Evolutionary conservation across 768 basidiomycete species (phyloP), one percentile per base, ranked within the genome.

Genomic region (Paxillus rubicundulus): DNA sequence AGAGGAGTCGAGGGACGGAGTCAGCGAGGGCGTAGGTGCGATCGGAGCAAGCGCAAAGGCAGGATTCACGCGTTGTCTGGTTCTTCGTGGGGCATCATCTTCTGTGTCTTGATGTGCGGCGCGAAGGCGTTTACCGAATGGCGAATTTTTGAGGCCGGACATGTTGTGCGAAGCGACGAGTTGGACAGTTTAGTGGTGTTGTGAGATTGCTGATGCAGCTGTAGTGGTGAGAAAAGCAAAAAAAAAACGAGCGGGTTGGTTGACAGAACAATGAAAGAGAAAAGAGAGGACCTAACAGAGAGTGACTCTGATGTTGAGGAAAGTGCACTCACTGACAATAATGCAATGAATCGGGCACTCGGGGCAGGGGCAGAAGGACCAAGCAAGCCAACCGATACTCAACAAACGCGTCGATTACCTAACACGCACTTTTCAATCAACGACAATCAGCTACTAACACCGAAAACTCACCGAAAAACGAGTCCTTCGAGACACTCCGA

Each of bases 111-210:
- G 76, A 55, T 86, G 82, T 4, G 84, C 78, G 13, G 85, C 85
- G 39, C 88, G 82, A n/a, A 91, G 77, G 12, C 89, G 82, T 64
- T 90, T 91, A 39, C 87, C 88, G 70, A 89, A 91, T 1, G 86
- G 86, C 62, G 89, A 89, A 71, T 90, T 89, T 76, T 87, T 88
- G 71, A 90, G 79, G 50, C 82, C 81, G 52, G 87, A 84, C 87
- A 89, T 89, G 43, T 49, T 40, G 37, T 14, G 18, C 10, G 53
- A 52, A 14, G 43, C 34, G 40, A 30, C 20, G 49, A 28, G 9
- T 27, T 30, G 44, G 37, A 10, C 46, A 41, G 33, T 54, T 42
- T 44, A 3, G 17, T 9, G 43, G 21, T 44, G 28, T 37, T 37
- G 44, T 14, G 44, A 16, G 38, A 30, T 45, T 36, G n/a, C 27